Conservation (phyloP, 768 basidiomycete species). For the Mycena capillaripes region DNA sequence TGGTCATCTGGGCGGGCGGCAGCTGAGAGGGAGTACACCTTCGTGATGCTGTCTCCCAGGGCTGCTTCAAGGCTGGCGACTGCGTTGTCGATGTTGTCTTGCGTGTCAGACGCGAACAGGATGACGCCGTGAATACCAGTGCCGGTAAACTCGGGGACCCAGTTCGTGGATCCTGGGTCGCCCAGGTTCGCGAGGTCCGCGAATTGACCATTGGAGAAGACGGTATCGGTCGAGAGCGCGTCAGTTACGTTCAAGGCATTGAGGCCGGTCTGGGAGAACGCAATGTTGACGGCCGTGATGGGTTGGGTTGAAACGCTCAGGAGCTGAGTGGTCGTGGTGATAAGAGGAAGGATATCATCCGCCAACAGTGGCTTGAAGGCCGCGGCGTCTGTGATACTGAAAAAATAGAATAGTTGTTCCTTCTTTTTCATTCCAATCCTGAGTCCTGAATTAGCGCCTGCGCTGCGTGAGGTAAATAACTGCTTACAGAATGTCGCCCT, state of each 20-base stretch:
- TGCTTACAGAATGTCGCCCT: constrained; percentile 64
- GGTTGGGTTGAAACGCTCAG: constrained; percentile 44
- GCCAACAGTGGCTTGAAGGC: constrained; percentile 59
- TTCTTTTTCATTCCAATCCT: constrained; percentile 72
- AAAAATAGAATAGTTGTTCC: constrained; percentile 65
- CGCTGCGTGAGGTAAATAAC: constrained; percentile 22
- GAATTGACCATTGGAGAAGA: constrained; percentile 16
- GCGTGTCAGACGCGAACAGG: constrained; percentile 34
- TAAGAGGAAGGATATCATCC: constrained; percentile 53
- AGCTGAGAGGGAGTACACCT: constrained; percentile 34
- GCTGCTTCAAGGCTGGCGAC: constrained; percentile 28
- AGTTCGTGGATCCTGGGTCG: constrained; percentile 23
- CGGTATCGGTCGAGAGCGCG: constrained; percentile 18
- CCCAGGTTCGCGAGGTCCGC: not conserved
- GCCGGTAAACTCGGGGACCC: constrained; percentile 32
- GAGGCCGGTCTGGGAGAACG: constrained; percentile 24
- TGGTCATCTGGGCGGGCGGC: constrained; percentile 41
- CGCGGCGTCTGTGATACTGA: constrained; percentile 59
- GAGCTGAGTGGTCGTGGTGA: constrained; percentile 62
- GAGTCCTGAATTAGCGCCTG: not conserved
- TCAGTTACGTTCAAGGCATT: constrained; percentile 12
- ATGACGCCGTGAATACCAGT: constrained; percentile 37
- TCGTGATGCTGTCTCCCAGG: constrained; percentile 32
- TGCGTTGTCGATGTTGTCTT: constrained; percentile 28
- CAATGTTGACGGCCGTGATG: constrained; percentile 50